Evolutionary conservation across 805 yeast species (phyloP).

Genomic region (Metschnikowia lochheadii): DNA sequence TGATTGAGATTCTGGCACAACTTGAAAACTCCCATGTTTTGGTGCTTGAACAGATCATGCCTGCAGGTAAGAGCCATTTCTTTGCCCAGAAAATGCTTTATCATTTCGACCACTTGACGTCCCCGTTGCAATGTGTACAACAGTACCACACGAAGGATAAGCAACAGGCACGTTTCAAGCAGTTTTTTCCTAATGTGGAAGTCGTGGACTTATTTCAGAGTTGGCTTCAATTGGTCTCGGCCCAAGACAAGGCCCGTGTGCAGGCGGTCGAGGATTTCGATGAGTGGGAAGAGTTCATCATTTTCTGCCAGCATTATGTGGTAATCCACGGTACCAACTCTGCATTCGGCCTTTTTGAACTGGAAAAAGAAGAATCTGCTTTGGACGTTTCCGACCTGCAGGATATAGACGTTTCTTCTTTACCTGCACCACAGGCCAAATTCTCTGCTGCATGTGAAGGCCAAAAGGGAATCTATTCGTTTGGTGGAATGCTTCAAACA

Average conservation of each 20-base stretch:
- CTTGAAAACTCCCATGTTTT: constrained; percentile 55
- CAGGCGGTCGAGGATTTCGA: constrained; percentile 64
- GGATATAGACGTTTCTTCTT: too few relatives aligned
- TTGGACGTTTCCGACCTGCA: too few relatives aligned
- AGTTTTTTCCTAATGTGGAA: constrained; percentile 48
- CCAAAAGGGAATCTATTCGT: constrained; percentile 14
- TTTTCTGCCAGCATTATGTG: constrained; percentile 73
- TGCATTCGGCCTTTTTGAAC: neutral
- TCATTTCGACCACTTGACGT: constrained; percentile 61
- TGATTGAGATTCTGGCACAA: constrained; percentile 47
- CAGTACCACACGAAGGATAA: constrained; percentile 47
- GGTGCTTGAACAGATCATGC: constrained; percentile 67
- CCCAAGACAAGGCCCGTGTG: constrained; percentile 37
- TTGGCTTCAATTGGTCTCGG: constrained; percentile 48
- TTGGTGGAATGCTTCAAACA: constrained; percentile 40
- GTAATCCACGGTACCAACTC: constrained; percentile 59
- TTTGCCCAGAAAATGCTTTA: constrained; percentile 71
- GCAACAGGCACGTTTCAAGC: constrained; percentile 49
- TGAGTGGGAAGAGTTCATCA: constrained; percentile 77
- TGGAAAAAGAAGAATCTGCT: neutral
- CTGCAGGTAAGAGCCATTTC: constrained; percentile 58
- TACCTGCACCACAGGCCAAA: constrained; percentile 27
- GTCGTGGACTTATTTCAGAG: constrained; percentile 51
- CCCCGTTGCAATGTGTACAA: constrained; percentile 65
- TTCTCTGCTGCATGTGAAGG: constrained; percentile 36